A percentile compares a stretch with the other conserved stretches of the same genome.
Evolutionary conservation across 805 yeast genomes (phyloP).

Genomic region (Candida coquimbonensis): DNA sequence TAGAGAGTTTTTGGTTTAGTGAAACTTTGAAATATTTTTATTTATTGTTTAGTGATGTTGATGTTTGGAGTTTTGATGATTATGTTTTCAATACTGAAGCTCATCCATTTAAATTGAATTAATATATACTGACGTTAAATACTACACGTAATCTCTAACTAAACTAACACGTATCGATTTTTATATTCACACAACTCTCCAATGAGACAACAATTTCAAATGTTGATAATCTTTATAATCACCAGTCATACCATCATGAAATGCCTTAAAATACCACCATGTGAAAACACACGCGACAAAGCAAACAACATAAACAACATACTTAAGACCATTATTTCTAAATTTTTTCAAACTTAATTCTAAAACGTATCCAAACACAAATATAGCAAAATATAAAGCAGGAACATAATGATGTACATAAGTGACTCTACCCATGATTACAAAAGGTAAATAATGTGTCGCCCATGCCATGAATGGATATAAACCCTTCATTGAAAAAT

Average conservation of each 20-base stretch:
- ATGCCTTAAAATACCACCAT: conserved; percentile 56
- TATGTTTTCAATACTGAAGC: conserved; percentile 58
- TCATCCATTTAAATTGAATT: conserved; percentile 39
- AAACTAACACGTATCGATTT: too few species aligned
- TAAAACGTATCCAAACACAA: conserved; percentile 40
- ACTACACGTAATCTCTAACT: neutral
- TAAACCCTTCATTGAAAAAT: conserved; percentile 55
- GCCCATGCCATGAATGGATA: conserved; percentile 90
- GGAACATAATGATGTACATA: conserved; percentile 96
- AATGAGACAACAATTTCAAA: conserved; percentile 46
- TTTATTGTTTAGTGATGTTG: conserved; percentile 38
- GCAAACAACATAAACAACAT: conserved; percentile 34
- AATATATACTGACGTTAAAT: neutral
- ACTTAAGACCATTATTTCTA: conserved; percentile 17
- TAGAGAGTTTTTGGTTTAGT: conserved; percentile 50
- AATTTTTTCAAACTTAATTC: conserved; percentile 21
- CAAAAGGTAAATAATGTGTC: conserved; percentile 82
- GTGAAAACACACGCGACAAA: conserved; percentile 48
- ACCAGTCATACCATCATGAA: conserved; percentile 78
- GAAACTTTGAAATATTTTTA: conserved; percentile 54
- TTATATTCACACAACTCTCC: conserved; percentile 33
- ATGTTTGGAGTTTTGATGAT: conserved; percentile 40
- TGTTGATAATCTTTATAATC: conserved; percentile 38
- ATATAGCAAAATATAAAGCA: conserved; percentile 87
- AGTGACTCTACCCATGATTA: conserved; percentile 92